Evolutionary conservation across 352 stramenopile species (phyloP).

Genomic region (Globisporangium radiosum): DNA sequence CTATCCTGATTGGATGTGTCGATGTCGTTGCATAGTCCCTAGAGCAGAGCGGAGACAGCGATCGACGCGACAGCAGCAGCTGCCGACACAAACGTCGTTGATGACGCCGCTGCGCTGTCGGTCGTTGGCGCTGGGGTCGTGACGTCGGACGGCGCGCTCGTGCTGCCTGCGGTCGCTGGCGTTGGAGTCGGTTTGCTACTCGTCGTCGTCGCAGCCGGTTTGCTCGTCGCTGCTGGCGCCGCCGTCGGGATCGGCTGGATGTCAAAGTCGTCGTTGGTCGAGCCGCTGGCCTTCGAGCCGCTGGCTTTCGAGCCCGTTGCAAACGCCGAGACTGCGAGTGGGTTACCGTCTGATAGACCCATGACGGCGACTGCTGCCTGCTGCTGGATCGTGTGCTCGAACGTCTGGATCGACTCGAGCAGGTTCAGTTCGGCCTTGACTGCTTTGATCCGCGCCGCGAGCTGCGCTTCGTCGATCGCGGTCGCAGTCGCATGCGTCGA

Average conservation of each 20-base stretch:
- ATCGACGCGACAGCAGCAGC: not conserved
- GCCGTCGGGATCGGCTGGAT: conserved; percentile 4
- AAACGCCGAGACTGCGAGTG: conserved; percentile 5
- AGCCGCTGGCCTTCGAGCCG: not conserved
- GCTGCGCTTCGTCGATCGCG: not conserved
- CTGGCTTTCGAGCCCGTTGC: conserved; percentile 1
- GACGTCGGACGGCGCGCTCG: not conserved
- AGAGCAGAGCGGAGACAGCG: conserved; percentile 8
- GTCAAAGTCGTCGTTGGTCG: conserved; percentile 1
- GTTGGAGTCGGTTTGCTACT: not conserved
- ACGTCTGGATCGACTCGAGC: conserved; percentile 4
- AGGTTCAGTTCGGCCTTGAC: conserved; percentile 2
- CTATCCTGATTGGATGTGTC: too few species aligned
- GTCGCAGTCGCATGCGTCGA: not conserved
- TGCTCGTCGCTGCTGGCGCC: not conserved
- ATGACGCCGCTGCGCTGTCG: not conserved
- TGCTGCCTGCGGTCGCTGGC: not conserved
- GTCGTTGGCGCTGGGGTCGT: conserved; percentile 5
- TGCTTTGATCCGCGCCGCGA: conserved; percentile 1
- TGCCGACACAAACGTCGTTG: conserved; percentile 5
- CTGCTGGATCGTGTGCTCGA: not conserved
- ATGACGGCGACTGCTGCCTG: not conserved
- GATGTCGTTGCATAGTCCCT: not conserved
- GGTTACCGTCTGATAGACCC: conserved; percentile 1
- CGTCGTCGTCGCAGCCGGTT: not conserved